A percentile compares a stretch with the other conserved stretches of the same genome.
These are phyloP conservation scores for Ustilago shanxiensis DNA, from an alignment of 1,284 basidiomycete species.

Conservation along the genomic window DNA sequence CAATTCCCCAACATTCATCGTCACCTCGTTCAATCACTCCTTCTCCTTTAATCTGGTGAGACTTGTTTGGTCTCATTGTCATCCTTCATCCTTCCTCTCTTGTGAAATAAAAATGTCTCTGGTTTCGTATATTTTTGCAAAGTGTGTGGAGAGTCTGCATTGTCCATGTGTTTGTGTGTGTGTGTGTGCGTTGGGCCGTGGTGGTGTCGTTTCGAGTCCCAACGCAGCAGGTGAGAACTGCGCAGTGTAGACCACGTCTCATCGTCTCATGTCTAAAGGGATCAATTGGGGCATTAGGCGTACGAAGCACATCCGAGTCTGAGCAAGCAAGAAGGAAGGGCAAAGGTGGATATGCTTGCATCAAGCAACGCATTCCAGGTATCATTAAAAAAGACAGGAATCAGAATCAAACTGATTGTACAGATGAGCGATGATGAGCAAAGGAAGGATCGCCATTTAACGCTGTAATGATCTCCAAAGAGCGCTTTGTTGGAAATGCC, in stretches of 20 bases:
- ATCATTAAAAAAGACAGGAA: slow-evolving; percentile 10
- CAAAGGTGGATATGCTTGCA: neutral
- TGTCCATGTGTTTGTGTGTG: too few relatives aligned
- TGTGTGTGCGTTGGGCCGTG: neutral
- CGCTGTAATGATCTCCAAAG: slow-evolving; percentile 49
- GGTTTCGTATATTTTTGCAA: slow-evolving; percentile 1
- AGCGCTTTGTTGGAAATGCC: slow-evolving; percentile 59
- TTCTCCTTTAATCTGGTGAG: slow-evolving; percentile 4
- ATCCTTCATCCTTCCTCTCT: neutral
- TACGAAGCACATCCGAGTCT: neutral
- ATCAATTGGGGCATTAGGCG: neutral
- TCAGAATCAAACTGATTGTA: neutral
- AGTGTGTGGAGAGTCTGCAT: too few relatives aligned
- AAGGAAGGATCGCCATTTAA: neutral
- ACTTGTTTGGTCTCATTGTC: neutral
- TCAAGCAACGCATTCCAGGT: slow-evolving; percentile 5
- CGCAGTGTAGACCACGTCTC: neutral
- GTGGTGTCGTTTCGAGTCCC: neutral
- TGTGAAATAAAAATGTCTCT: slow-evolving; percentile 14
- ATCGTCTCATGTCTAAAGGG: neutral
- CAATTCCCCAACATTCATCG: neutral
- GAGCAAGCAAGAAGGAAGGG: neutral
- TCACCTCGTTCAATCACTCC: slow-evolving; percentile 4
- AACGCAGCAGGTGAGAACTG: too few relatives aligned
- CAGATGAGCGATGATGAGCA: neutral